Evolutionary conservation across 345 rosid species (phyloP).

Genomic region (Lepidium sativum): DNA sequence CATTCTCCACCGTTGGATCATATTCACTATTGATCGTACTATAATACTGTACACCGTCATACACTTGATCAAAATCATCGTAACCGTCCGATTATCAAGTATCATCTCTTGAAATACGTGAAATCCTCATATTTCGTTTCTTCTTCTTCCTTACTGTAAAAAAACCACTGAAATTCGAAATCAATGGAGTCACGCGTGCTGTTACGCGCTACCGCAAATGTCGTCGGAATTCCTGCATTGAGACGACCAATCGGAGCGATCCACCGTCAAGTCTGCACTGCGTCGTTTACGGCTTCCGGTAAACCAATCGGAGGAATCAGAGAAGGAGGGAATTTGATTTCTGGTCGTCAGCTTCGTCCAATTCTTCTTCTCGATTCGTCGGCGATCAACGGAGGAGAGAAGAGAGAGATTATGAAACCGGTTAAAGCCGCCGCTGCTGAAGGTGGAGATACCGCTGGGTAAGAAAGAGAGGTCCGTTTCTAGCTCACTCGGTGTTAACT

Average conservation of each 20-base stretch:
- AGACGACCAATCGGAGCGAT: constrained; percentile 27
- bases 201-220: constrained; percentile 45
- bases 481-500: constrained; percentile 29
- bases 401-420: constrained; percentile 44
- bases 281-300: constrained; percentile 8
- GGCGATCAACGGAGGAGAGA: constrained; percentile 15
- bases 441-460: constrained; percentile 92
- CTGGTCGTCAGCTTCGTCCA: constrained; percentile 84
- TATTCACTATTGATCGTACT: not conserved
- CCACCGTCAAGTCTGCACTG: constrained; percentile 13
- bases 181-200: constrained; percentile 81
- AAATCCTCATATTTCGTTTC: constrained; percentile 1
- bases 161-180: not conserved
- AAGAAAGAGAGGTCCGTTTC: constrained; percentile 77
- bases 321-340: constrained; percentile 70
- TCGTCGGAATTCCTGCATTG: constrained; percentile 38
- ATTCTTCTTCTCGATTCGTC: constrained; percentile 47
- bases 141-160: constrained; percentile 17
- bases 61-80: not conserved
- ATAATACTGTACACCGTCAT: not conserved
- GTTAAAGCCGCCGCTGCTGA: constrained; percentile 58
- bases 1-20: constrained; percentile 10
- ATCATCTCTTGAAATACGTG: constrained; percentile 17
- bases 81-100: constrained; percentile 13
- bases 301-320: constrained; percentile 48